Conservation (phyloP, 2,329 filamentous ascomycete species). For the Grosmannia serpens region DNA sequence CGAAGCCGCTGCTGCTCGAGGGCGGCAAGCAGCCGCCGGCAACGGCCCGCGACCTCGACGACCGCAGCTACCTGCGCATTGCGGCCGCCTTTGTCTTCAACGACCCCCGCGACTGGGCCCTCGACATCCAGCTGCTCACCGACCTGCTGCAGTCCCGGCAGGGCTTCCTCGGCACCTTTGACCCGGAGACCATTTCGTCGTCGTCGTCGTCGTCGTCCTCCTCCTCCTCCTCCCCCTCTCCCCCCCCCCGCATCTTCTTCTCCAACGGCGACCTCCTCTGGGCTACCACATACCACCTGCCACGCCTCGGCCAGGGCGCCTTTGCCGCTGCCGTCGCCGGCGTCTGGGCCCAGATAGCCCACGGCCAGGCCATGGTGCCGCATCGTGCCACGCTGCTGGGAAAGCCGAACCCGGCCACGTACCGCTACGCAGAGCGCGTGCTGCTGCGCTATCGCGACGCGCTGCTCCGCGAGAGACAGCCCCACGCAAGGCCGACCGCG, state of each 20-base stretch:
- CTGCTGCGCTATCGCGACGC: constrained; percentile 48
- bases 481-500: background rate
- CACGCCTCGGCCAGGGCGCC: constrained; percentile 82
- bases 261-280: constrained; percentile 86
- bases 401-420: constrained; percentile 70
- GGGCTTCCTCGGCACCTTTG: constrained; percentile 76
- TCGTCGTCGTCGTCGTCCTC: constrained; percentile 46
- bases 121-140: constrained; percentile 74
- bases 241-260: constrained; percentile 57
- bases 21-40: constrained; percentile 20
- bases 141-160: constrained; percentile 69
- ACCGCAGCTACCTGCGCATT: constrained; percentile 30
- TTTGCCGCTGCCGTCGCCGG: constrained; percentile 76
- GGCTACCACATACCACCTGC: constrained; percentile 74
- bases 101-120: constrained; percentile 90
- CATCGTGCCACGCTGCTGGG: constrained; percentile 56
- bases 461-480: constrained; percentile 24
- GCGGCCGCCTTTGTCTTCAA: constrained; percentile 92
- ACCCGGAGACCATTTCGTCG: constrained; percentile 47
- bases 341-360: constrained; percentile 64
- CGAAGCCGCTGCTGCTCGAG: constrained; percentile 30
- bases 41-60: constrained; percentile 3
- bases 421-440: constrained; percentile 70
- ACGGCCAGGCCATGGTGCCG: constrained; percentile 38
- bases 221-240: background rate